Evolutionary conservation across 208 protist genomes (phyloP).

Genomic region (Strigomonas culicis): DNA sequence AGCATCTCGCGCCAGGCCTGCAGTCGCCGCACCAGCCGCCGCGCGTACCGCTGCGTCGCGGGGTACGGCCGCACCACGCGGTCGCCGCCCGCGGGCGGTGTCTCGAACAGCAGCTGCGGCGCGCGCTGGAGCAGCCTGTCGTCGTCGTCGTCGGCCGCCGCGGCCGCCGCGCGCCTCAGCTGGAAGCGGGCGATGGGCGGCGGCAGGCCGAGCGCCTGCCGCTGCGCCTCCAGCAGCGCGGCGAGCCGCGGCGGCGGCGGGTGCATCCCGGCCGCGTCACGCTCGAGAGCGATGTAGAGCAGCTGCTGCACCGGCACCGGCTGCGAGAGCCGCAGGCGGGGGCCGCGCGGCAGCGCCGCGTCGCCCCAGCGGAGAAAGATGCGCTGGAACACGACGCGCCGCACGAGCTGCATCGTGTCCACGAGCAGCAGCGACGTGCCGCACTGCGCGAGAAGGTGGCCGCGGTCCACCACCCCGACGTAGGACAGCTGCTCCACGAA

Average conservation of each 20-base stretch:
- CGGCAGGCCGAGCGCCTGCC: not conserved
- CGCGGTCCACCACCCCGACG: slow-evolving; percentile 51
- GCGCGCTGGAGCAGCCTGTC: no score
- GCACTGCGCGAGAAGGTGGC: slow-evolving; percentile 67
- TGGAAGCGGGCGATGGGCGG: not conserved
- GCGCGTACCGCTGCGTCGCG: slow-evolving; percentile 25
- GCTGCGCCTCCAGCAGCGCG: slow-evolving; percentile 17
- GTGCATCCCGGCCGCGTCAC: slow-evolving; percentile 34
- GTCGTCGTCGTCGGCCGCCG: not conserved
- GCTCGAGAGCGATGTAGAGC: slow-evolving; percentile 41
- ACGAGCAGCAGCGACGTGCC: slow-evolving; percentile 65
- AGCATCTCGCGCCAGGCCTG: slow-evolving; percentile 63
- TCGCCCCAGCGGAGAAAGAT: slow-evolving; percentile 76
- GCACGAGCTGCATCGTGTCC: slow-evolving; percentile 55
- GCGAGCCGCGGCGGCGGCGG: slow-evolving; percentile 20
- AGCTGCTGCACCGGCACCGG: slow-evolving; percentile 42
- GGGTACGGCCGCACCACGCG: not conserved
- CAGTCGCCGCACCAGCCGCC: slow-evolving; percentile 46
- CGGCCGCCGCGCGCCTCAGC: not conserved
- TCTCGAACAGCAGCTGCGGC: not conserved
- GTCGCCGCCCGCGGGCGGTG: no score
- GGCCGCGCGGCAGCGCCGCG: slow-evolving; percentile 33
- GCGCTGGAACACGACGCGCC: slow-evolving; percentile 69
- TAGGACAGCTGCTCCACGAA: slow-evolving; percentile 54
- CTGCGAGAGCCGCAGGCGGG: slow-evolving; percentile 31